Evolutionary conservation across 331 rosid species (phyloP), one percentile per base, ranked within the genome.

Genomic region (Phaseolus coccineus): DNA sequence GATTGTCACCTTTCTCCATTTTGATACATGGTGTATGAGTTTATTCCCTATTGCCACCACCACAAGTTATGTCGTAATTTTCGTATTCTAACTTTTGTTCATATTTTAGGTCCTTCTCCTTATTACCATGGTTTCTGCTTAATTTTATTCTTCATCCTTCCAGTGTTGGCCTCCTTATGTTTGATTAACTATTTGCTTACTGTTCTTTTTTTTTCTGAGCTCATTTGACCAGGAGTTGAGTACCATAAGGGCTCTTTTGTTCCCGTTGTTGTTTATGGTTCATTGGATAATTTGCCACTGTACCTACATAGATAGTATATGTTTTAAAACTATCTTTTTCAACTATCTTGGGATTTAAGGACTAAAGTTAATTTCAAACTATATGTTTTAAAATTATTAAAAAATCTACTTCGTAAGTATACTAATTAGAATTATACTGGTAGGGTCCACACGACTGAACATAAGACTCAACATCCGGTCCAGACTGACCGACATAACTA

Each of bases 301-400:
- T n/a, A 73, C 81, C 87, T 74, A 11, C 73, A 39, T 28, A 42
- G 73, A 64, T 44, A 52, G 12, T n/a, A 78, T 13, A 13, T 48
- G 30, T 40, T 19, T 40, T 19, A 19, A 19, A 19, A 19, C 22
- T 19, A 19, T 19, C 22, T 19, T 19, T 19, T 19, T 19, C 22
- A 19, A 19, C 22, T 19, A 19, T 19, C 22, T 19, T 19, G 22
- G 22, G 22, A 19, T 19, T 19, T 19, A 19, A 19, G 22, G 22
- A 19, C 22, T 19, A 19, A 19, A 19, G 22, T 19, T 19, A 19
- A 19, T 19, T 19, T 19, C 22, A 19, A 19, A 19, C 22, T 19
- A 19, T 19, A 19, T 19, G 22, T 19, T 19, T 19, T 19, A 19
- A 19, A 19, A 19, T 19, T 19, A 19, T 19, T 19, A 19, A 19